These are phyloP conservation scores for Solanum appendiculatum DNA, from an alignment of 257 asterid species.

Conservation along the genomic window DNA sequence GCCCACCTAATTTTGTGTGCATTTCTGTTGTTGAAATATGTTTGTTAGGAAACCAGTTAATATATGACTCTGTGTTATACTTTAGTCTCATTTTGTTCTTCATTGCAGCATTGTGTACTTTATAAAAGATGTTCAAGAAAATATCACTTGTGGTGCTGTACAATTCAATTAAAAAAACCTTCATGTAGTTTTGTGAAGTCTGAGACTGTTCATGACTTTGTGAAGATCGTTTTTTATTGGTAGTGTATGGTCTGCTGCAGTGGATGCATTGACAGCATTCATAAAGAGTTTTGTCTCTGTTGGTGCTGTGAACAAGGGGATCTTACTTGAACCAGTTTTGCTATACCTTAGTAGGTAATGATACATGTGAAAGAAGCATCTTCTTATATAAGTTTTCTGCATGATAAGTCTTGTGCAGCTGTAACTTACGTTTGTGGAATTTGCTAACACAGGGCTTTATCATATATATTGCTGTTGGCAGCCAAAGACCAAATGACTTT, in stretches of 20 bases:
- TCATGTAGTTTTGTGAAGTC: background rate
- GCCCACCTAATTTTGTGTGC: background rate
- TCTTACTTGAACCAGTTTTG: conserved; percentile 89
- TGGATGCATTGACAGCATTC: conserved; percentile 79
- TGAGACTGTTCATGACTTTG: background rate
- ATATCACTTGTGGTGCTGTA: background rate
- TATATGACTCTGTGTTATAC: background rate
- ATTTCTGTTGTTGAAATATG: background rate
- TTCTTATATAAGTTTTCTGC: background rate
- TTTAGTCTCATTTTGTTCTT: background rate
- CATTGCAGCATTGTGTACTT: background rate
- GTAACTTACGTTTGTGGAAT: conserved; percentile 10
- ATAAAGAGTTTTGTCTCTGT: conserved; percentile 74
- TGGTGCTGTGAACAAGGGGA: conserved; percentile 56
- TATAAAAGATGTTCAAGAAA: background rate
- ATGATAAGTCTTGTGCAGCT: background rate
- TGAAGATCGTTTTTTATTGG: conserved; percentile 21
- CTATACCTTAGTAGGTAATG: conserved; percentile 71
- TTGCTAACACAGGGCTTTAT: conserved; percentile 58
- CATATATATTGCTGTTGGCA: conserved; percentile 51
- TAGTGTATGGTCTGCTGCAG: conserved; percentile 94
- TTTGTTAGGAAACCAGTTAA: background rate
- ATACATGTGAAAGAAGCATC: background rate
- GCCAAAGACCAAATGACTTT: conserved; percentile 55
- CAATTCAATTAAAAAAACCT: background rate